phyloP scores from a whole-genome alignment of 2,329 filamentous ascomycete genomes.

The Fusarium mundagurra region DNA sequence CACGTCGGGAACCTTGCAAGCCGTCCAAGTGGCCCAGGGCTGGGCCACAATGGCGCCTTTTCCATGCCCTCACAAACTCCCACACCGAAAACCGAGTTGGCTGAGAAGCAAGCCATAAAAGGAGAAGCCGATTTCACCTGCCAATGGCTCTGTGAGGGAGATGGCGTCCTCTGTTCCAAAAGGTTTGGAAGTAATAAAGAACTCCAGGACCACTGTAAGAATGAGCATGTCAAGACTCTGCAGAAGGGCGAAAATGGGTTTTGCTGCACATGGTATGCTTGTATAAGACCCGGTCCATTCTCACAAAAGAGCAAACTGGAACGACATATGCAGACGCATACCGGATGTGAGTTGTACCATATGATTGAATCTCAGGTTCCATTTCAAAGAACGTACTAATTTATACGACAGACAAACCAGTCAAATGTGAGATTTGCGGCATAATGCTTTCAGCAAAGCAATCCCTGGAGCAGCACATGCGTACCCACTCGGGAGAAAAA shows the following conservation, averaged over 20 bases:
- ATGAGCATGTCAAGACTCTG: slow-evolving; percentile 58
- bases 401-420: slow-evolving; percentile 63
- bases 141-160: slow-evolving; percentile 44
- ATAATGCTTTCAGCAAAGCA: slow-evolving; percentile 72
- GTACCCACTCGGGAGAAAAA: slow-evolving; percentile 73
- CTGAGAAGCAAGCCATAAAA: slow-evolving; percentile 25
- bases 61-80: neutral
- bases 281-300: slow-evolving; percentile 64
- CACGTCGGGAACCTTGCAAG: slow-evolving; percentile 9
- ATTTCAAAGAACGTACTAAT: slow-evolving; percentile 15
- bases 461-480: slow-evolving; percentile 72
- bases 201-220: slow-evolving; percentile 65
- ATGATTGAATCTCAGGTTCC: neutral
- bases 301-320: slow-evolving; percentile 71
- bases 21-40: neutral
- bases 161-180: slow-evolving; percentile 45
- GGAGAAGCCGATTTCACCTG: slow-evolving; percentile 45
- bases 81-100: slow-evolving; percentile 22
- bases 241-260: slow-evolving; percentile 59
- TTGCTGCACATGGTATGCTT: slow-evolving; percentile 66
- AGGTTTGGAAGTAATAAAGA: slow-evolving; percentile 57
- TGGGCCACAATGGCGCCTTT: slow-evolving; percentile 7
- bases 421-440: slow-evolving; percentile 64
- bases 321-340: slow-evolving; percentile 72
- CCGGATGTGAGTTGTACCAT: slow-evolving; percentile 61